Evolutionary conservation across 352 stramenopile genomes (phyloP).

Genomic region (Phytophthora pluvialis): DNA sequence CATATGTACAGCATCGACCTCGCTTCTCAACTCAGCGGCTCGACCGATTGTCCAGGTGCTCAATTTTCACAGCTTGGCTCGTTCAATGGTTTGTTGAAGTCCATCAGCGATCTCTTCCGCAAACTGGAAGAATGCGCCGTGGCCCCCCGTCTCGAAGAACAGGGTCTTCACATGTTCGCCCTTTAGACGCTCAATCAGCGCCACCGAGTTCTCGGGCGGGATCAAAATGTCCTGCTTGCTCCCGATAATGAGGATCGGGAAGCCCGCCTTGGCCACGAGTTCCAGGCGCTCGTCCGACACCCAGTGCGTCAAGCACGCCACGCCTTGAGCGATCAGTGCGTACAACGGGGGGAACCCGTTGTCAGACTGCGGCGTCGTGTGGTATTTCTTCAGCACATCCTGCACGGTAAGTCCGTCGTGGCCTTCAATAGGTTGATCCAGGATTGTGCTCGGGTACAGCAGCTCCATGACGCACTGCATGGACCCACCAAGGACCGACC

Average conservation of each 20-base stretch:
- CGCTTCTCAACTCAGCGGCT: neutral
- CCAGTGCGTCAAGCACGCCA: slow-evolving; percentile 59
- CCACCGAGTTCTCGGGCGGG: slow-evolving; percentile 40
- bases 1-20: neutral
- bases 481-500: slow-evolving; percentile 30
- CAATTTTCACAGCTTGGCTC: slow-evolving; percentile 28
- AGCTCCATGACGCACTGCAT: slow-evolving; percentile 39
- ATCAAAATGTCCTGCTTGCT: slow-evolving; percentile 57
- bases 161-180: slow-evolving; percentile 36
- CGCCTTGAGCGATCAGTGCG: slow-evolving; percentile 48
- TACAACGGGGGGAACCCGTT: slow-evolving; percentile 31
- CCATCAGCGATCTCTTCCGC: slow-evolving; percentile 42
- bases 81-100: slow-evolving; percentile 38
- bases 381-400: slow-evolving; percentile 42
- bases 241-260: slow-evolving; percentile 59
- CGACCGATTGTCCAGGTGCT: neutral
- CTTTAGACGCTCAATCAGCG: slow-evolving; percentile 36
- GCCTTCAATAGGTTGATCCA: slow-evolving; percentile 32
- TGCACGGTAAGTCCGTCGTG: slow-evolving; percentile 39
- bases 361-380: slow-evolving; percentile 34
- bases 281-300: slow-evolving; percentile 56
- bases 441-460: slow-evolving; percentile 36
- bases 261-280: slow-evolving; percentile 42
- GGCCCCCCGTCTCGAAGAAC: slow-evolving; percentile 44
- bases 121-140: slow-evolving; percentile 45